Conservation (phyloP, 257 asterid genomes). For the Nicotiana paniculata region DNA sequence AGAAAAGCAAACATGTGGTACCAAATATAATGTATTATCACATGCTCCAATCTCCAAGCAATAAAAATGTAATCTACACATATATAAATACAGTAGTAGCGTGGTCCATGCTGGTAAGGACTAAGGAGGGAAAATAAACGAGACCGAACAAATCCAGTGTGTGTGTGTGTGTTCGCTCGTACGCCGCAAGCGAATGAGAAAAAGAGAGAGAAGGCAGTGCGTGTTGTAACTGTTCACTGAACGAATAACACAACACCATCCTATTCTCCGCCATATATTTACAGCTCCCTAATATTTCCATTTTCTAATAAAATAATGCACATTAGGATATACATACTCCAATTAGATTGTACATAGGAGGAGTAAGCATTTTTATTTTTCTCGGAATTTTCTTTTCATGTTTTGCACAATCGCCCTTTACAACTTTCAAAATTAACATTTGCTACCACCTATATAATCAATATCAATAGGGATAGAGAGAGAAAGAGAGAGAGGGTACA, state of each 20-base stretch:
- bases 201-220: neutral
- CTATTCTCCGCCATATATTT: constrained; percentile 5
- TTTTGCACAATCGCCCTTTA: neutral
- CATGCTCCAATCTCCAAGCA: neutral
- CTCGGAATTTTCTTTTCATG: neutral
- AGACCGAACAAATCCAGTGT: neutral
- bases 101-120: neutral
- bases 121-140: neutral
- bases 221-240: neutral
- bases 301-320: neutral
- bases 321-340: neutral
- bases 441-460: neutral
- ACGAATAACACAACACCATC: neutral
- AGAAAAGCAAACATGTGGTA: neutral
- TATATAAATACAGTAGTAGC: neutral
- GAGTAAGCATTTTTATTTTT: neutral
- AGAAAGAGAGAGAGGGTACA: neutral
- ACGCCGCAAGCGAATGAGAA: neutral
- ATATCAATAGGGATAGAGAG: neutral
- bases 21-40: neutral
- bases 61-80: neutral
- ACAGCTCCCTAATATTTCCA: neutral
- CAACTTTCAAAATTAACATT: neutral
- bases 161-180: neutral
- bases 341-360: neutral